These are phyloP conservation scores for Teunomyces pallodes DNA, from an alignment of 805 yeast species.

Conservation along the genomic window DNA sequence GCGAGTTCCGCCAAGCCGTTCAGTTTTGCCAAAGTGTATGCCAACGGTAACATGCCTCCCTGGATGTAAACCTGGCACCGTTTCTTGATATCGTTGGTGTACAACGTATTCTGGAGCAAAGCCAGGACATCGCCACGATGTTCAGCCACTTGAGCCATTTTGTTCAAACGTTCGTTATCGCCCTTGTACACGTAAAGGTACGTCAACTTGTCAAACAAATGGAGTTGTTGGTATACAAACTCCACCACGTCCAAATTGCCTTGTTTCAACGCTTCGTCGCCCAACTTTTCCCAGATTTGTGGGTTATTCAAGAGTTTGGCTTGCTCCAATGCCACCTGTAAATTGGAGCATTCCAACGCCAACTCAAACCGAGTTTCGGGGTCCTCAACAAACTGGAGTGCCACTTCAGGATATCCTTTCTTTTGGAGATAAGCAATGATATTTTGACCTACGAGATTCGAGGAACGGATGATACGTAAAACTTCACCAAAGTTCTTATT, in stretches of 20 bases:
- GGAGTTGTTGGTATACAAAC: conserved; percentile 82
- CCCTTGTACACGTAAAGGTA: conserved; percentile 86
- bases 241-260: conserved; percentile 88
- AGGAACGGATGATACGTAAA: conserved; percentile 77
- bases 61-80: conserved; percentile 72
- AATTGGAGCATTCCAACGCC: conserved; percentile 90
- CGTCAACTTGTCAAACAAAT: conserved; percentile 82
- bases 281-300: conserved; percentile 76
- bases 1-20: conserved; percentile 80
- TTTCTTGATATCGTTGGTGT: conserved; percentile 68
- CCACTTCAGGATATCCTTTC: conserved; percentile 96
- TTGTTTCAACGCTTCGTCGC: conserved; percentile 82
- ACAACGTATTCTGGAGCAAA: conserved; percentile 78
- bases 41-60: conserved; percentile 82
- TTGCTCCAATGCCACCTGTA: conserved; percentile 82
- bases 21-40: conserved; percentile 88
- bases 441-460: conserved; percentile 95
- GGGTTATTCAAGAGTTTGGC: conserved; percentile 72
- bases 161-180: conserved; percentile 66
- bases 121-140: conserved; percentile 79
- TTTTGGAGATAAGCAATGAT: conserved; percentile 93
- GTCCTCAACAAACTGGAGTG: conserved; percentile 94
- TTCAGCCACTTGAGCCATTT: conserved; percentile 88
- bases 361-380: conserved; percentile 94
- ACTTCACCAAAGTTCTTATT: conserved; percentile 91